Evolutionary conservation across 192 early-diverging fungal species (phyloP), one percentile per base, ranked within the genome.

Genomic region (Chytriomyces sp.): DNA sequence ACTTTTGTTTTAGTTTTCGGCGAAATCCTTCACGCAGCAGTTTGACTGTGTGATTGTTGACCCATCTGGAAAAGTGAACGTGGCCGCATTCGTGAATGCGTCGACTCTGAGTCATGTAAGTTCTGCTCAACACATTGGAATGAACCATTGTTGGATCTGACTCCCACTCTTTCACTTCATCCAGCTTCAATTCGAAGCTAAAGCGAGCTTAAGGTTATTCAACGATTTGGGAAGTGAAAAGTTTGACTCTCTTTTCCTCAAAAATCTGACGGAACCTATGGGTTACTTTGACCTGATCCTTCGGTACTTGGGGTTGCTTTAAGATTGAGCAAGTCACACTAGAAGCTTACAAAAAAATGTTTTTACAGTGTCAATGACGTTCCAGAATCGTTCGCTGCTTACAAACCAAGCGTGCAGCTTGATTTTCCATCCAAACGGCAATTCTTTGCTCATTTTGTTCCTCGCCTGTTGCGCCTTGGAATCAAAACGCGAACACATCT

Each of bases 221-320:
- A 90, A 88, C 66, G 93, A 94, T 48, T 67, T 82, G 6, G 82
- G 71, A 6, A 82, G 78, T 18, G 94, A 95, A 83, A 84, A 85
- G 66, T 95, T 95, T 71, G 93, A 92, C 64, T 77, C 87, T 5
- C 76, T 95, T n/a, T 95, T 95, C 79, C 82, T 95, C 79, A 88
- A 85, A 66, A 90, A 87, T 26, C 88, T 93, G 50, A 85, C 92
- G 65, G 86, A 89, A 47, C 70, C 85, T 3, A 87, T 86, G 50
- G 77, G 91, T 16, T 85, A 87, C 62, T 95, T 86, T 72, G 94
- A 95, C 77, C 91, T 94, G 70, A 68, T 93, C 23, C 79, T 89
- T 75, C n/a, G n/a, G n/a, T n/a, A n/a, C n/a, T n/a, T n/a, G n/a
- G n/a, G n/a, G n/a, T n/a, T n/a, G n/a, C n/a, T n/a, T n/a, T n/a